These are phyloP conservation scores for Brassica hybrid DNA, from an alignment of 441 rosid species.

Conservation along the genomic window DNA sequence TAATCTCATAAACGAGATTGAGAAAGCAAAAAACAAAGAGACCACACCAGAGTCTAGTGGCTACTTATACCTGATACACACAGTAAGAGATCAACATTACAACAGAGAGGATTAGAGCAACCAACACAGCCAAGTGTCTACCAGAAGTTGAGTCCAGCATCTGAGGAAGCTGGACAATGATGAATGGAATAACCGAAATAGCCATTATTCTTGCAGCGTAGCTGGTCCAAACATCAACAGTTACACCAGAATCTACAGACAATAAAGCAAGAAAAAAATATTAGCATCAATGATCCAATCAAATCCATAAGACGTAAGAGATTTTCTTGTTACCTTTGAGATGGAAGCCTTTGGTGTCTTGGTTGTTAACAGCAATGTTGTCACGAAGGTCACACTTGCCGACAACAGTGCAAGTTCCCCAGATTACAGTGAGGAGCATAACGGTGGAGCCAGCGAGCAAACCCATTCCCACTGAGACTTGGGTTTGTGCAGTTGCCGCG, in stretches of 20 bases:
- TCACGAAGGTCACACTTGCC: slow-evolving; percentile 81
- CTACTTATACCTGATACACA: slow-evolving; percentile 64
- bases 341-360: slow-evolving; percentile 57
- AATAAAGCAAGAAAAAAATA: background rate
- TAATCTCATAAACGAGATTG: slow-evolving; percentile 13
- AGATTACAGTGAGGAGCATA: slow-evolving; percentile 84
- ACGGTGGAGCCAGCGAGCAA: slow-evolving; percentile 95
- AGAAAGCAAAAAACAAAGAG: background rate
- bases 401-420: slow-evolving; percentile 89
- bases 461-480: slow-evolving; percentile 97
- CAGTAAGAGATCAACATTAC: slow-evolving; percentile 80
- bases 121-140: slow-evolving; percentile 72
- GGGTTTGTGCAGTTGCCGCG: slow-evolving; percentile 72
- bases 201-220: slow-evolving; percentile 91
- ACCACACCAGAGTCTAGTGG: background rate
- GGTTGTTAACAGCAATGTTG: slow-evolving; percentile 55
- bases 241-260: slow-evolving; percentile 79
- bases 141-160: slow-evolving; percentile 74
- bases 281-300: background rate
- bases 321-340: slow-evolving; percentile 58
- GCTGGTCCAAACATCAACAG: slow-evolving; percentile 89
- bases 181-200: slow-evolving; percentile 84
- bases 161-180: slow-evolving; percentile 87
- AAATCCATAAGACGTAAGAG: background rate
- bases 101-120: slow-evolving; percentile 66